Percentiles rank a stretch among this genome's conserved stretches.
These are phyloP conservation scores for Ogataea wickerhamii DNA, from an alignment of 805 yeast species.

Conservation along the genomic window DNA sequence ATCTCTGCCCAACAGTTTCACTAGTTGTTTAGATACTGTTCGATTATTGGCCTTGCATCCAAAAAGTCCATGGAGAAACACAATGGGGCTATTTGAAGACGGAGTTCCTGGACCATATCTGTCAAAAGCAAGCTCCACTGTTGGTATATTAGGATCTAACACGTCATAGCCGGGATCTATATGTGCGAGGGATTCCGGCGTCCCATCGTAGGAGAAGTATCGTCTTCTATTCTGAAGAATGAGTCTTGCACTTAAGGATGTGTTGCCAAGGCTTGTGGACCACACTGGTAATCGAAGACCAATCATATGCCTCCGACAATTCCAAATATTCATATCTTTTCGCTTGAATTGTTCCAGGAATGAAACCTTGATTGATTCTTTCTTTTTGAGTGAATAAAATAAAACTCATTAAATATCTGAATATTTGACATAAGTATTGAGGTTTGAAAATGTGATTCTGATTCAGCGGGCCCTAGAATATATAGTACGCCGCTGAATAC, in stretches of 20 bases:
- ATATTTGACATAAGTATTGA: no score
- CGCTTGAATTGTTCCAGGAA: no score
- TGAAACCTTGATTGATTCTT: no score
- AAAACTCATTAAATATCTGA: no score
- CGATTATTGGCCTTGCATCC: slow-evolving; percentile 83
- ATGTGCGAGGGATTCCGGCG: slow-evolving; percentile 21
- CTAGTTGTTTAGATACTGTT: slow-evolving; percentile 63
- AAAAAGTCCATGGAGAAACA: slow-evolving; percentile 85
- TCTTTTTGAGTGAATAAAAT: no score
- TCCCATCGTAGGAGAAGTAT: slow-evolving; percentile 26
- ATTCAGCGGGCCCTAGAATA: no score
- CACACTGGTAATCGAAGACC: no score
- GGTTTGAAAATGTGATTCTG: no score
- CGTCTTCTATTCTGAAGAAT: background rate
- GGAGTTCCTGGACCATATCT: slow-evolving; percentile 26
- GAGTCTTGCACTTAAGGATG: no score
- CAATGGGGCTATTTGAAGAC: slow-evolving; percentile 46
- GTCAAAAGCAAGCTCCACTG: slow-evolving; percentile 57
- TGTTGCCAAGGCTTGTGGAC: no score
- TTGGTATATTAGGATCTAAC: slow-evolving; percentile 37
- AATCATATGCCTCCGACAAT: no score
- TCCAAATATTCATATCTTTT: no score
- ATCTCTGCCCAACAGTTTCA: slow-evolving; percentile 46
- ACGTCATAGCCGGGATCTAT: slow-evolving; percentile 18
- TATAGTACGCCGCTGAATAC: background rate